These are phyloP conservation scores for Austropuccinia psidii DNA, from an alignment of 1,284 basidiomycete genomes.

Conservation along the genomic window DNA sequence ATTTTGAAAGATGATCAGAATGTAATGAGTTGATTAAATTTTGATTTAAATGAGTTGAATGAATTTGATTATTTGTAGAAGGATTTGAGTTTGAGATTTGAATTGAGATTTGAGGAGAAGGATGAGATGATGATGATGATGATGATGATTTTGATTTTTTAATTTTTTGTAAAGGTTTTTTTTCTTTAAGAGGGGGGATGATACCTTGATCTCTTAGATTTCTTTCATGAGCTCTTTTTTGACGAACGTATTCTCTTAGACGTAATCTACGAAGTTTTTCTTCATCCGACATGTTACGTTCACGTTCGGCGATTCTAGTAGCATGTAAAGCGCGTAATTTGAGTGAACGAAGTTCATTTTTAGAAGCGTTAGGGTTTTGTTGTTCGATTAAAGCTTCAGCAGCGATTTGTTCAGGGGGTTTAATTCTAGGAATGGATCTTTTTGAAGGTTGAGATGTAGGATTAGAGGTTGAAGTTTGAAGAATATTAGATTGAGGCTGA, in stretches of 20 bases:
- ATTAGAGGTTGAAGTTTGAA: neutral
- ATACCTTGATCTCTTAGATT: no score
- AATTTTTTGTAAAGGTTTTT: no score
- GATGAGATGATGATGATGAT: no score
- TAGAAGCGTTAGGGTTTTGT: conserved; percentile 31
- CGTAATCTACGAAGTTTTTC: conserved; percentile 19
- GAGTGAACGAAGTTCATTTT: conserved; percentile 22
- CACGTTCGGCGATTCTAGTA: conserved; percentile 24
- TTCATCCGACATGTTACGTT: conserved; percentile 26
- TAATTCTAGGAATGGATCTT: neutral
- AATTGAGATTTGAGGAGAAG: no score
- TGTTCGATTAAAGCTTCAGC: conserved; percentile 30
- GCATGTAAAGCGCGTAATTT: conserved; percentile 34
- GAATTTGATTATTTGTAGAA: no score
- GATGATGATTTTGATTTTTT: no score
- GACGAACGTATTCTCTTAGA: conserved; percentile 28
- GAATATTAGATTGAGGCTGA: no score
- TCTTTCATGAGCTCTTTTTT: conserved; percentile 15
- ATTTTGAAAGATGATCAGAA: no score
- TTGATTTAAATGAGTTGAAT: no score
- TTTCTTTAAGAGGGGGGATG: no score
- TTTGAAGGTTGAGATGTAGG: neutral
- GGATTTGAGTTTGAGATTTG: no score
- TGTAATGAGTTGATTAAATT: no score
- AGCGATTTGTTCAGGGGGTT: conserved; percentile 23